Evolutionary conservation across 192 early-diverging fungal genomes (phyloP).

Genomic region (Thamnidium elegans): DNA sequence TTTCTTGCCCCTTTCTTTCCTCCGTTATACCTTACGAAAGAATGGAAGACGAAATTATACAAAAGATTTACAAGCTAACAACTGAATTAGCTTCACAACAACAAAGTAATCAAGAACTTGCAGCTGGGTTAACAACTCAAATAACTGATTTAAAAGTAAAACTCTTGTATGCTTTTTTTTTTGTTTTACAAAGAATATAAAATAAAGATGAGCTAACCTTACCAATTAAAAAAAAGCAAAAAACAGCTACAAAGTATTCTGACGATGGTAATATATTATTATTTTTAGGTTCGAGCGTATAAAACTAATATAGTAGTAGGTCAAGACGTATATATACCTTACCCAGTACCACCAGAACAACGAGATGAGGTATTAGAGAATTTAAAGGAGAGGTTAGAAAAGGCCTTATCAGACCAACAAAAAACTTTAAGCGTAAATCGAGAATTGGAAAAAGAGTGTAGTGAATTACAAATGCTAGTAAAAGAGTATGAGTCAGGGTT

Average conservation of each 20-base stretch:
- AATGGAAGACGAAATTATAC: slow-evolving; percentile 44
- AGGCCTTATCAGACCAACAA: slow-evolving; percentile 4
- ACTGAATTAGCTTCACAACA: slow-evolving; percentile 46
- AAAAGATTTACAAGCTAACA: slow-evolving; percentile 46
- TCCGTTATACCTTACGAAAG: background rate
- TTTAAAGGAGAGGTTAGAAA: slow-evolving; percentile 1
- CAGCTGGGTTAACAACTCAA: slow-evolving; percentile 35
- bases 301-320: background rate
- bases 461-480: slow-evolving; percentile 20
- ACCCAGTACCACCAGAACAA: background rate
- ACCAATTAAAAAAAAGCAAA: slow-evolving; percentile 12
- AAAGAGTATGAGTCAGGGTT: slow-evolving; percentile 29
- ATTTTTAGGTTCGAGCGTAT: too few relatives aligned
- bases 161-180: background rate
- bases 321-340: background rate
- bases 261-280: slow-evolving; percentile 3
- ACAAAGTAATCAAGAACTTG: slow-evolving; percentile 41
- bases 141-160: slow-evolving; percentile 42
- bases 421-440: slow-evolving; percentile 9
- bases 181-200: background rate
- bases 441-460: slow-evolving; percentile 21
- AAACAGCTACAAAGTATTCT: slow-evolving; percentile 4
- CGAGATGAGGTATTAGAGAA: slow-evolving; percentile 17
- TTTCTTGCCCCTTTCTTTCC: background rate
- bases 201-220: background rate